Evolutionary conservation across 2,329 filamentous ascomycete species (phyloP).

Genomic region (Colletotrichum acutatum): DNA sequence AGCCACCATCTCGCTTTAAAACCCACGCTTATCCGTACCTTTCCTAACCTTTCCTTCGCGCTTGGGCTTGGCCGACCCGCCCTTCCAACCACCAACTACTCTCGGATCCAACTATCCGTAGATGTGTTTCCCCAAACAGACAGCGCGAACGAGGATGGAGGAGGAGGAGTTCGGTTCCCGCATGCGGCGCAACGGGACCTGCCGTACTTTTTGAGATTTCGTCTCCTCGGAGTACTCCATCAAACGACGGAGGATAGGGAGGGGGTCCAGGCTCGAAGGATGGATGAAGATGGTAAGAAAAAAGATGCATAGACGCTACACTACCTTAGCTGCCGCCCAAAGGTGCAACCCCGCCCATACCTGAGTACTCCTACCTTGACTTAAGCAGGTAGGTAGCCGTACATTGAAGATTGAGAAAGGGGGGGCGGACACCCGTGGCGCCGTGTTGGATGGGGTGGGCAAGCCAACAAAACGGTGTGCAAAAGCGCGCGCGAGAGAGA

Average conservation of each 20-base stretch:
- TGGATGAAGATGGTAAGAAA: neutral
- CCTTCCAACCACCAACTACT: neutral
- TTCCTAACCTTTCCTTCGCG: neutral
- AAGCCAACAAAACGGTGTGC: neutral
- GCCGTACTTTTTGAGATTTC: neutral
- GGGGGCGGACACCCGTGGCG: too few relatives aligned
- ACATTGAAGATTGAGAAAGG: neutral
- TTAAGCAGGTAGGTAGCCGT: neutral
- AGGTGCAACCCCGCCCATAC: neutral
- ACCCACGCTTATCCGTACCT: neutral
- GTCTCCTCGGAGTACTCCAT: too few relatives aligned
- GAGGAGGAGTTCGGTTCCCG: constrained; percentile 3
- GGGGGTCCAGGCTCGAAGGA: neutral
- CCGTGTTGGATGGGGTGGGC: neutral
- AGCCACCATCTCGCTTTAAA: neutral
- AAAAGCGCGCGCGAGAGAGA: too few relatives aligned
- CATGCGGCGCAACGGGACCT: neutral
- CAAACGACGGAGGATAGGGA: too few relatives aligned
- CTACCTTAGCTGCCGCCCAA: neutral
- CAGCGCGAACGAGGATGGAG: neutral
- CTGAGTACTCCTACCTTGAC: neutral
- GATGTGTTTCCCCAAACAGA: neutral
- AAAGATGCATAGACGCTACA: neutral
- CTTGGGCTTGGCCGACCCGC: neutral
- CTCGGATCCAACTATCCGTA: neutral